Evolutionary conservation across 805 yeast genomes (phyloP).

Genomic region (Candida stauntonica): DNA sequence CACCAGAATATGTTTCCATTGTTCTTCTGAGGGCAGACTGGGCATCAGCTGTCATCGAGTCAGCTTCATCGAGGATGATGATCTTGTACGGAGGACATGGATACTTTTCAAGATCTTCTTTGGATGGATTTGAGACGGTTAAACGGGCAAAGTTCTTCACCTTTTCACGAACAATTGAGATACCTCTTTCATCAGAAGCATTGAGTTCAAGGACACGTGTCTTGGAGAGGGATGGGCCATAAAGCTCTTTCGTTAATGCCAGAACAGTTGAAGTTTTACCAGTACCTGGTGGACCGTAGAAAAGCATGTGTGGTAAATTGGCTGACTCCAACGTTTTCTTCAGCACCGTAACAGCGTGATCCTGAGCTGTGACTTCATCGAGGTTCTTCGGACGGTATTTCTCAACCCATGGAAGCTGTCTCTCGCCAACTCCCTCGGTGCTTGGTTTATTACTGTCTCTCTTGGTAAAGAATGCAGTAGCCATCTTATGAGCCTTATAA

Average conservation of each 20-base stretch:
- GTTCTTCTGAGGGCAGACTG: constrained; percentile 92
- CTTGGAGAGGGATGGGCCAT: constrained; percentile 67
- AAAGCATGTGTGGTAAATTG: constrained; percentile 86
- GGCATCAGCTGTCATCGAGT: constrained; percentile 95
- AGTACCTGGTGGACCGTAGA: constrained; percentile 93
- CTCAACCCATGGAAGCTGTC: constrained; percentile 82
- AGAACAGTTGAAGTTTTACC: constrained; percentile 88
- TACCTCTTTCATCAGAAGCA: constrained; percentile 91
- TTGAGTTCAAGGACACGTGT: constrained; percentile 75
- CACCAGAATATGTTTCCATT: constrained; percentile 87
- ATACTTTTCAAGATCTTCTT: constrained; percentile 62
- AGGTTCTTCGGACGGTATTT: constrained; percentile 87
- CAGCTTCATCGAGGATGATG: constrained; percentile 92
- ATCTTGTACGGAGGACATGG: constrained; percentile 97
- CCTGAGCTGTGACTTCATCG: constrained; percentile 89
- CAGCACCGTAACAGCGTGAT: constrained; percentile 78
- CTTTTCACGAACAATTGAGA: constrained; percentile 79
- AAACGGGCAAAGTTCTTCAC: constrained; percentile 83
- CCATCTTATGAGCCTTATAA: constrained; percentile 6
- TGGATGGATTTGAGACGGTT: constrained; percentile 74
- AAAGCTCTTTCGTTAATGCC: constrained; percentile 75
- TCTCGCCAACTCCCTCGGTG: constrained; percentile 21
- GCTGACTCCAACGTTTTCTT: constrained; percentile 74
- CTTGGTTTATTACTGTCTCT: constrained; percentile 29
- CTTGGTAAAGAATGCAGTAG: constrained; percentile 20